Evolutionary conservation across 2,329 filamentous ascomycete genomes (phyloP), one percentile per base, ranked within the genome.

Genomic region (Nemania abortiva): DNA sequence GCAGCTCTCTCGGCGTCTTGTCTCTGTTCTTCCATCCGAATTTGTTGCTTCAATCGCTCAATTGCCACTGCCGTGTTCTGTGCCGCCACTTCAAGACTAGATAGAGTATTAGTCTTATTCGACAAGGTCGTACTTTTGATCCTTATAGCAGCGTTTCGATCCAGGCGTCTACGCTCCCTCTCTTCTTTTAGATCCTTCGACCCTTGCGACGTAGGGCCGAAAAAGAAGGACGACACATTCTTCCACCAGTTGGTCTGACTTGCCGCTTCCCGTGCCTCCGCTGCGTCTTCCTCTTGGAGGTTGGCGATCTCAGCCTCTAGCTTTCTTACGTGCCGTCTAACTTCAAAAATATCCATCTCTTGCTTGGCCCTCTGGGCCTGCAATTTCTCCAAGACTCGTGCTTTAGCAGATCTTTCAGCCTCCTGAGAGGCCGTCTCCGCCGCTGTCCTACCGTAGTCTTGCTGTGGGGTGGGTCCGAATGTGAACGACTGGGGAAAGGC

Each of bases 231-330:
- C 10, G 57, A 29, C 50, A 37, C 6, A 37, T n/a, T 34, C 2
- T 18, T 29, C 63, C 56, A 56, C 55, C 55, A 59, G 22, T 20
- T 18, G n/a, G 20, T 29, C 18, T 11, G 27, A 1, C 27, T 61
- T 10, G 29, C 50, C 1, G 39, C 18, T 20, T 61, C 20, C 7
- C 6, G 4, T 37, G 27, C 22, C 22, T 60, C 56, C 10, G 50
- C n/a, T 15, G 34, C 37, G 7, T 59, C 56, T 49, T 66, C 56
- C 22, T 22, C 31, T 22, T 50, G 56, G 22, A 66, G 63, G 24
- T 31, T 39, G 2, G 47, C 18, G 39, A 66, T 45, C 22, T 66
- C 63, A 18, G 37, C 29, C 18, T 66, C 39, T 6, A 66, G 29
- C 18, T 52, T 55, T 55, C 29, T 39, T 50, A 66, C n/a, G 7